Conservation (phyloP, 2,329 filamentous ascomycete species). For the Zasmidium angulare region DNA sequence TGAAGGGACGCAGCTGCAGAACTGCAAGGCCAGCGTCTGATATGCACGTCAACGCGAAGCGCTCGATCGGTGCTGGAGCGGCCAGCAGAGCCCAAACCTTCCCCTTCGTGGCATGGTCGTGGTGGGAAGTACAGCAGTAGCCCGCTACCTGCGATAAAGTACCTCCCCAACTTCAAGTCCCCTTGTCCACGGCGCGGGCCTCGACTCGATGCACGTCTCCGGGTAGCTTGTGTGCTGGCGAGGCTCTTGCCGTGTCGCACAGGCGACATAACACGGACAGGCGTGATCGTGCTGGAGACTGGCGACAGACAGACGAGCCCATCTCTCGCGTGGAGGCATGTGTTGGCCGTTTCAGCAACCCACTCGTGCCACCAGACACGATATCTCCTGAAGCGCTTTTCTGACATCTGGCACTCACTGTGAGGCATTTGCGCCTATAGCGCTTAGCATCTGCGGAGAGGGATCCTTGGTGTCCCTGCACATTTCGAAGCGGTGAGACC, state of each 20-base stretch:
- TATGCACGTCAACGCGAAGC: conserved; percentile 18
- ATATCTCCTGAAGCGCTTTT: not conserved
- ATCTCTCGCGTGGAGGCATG: not conserved
- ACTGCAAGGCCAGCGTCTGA: conserved; percentile 17
- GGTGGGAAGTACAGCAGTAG: not conserved
- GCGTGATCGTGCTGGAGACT: not conserved
- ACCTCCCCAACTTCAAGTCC: no score
- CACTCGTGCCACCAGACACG: not conserved
- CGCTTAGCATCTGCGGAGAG: conserved; percentile 7
- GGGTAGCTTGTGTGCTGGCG: conserved; percentile 3
- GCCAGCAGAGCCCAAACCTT: conserved; percentile 5
- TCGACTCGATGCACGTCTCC: conserved; percentile 1
- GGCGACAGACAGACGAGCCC: not conserved
- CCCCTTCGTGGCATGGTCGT: not conserved
- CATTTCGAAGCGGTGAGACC: conserved; percentile 10
- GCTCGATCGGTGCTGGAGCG: conserved; percentile 16
- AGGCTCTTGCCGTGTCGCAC: not conserved
- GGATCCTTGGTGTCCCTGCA: conserved; percentile 7
- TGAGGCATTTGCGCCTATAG: conserved; percentile 7
- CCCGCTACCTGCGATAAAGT: not conserved
- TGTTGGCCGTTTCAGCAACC: not conserved
- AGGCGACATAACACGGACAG: not conserved
- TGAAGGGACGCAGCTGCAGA: conserved; percentile 5
- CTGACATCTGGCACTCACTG: not conserved
- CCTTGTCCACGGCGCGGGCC: conserved; percentile 13